Evolutionary conservation across 345 rosid species (phyloP).

Genomic region (Adansonia digitata): DNA sequence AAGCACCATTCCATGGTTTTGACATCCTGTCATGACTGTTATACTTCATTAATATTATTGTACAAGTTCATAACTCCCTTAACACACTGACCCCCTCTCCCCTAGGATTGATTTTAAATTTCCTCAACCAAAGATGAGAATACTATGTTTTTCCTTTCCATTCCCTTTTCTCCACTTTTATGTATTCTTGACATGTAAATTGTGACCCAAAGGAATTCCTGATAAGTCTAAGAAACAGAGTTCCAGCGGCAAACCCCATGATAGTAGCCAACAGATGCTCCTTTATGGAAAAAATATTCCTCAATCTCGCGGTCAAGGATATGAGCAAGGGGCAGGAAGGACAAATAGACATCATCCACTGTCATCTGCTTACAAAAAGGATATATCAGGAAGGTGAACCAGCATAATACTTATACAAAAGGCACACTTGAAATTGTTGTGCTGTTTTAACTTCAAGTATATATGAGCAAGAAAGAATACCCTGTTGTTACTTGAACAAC

Average conservation of each 20-base stretch:
- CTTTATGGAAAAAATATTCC: constrained; percentile 78
- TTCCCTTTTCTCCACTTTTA: neutral
- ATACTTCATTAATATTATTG: neutral
- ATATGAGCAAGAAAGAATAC: neutral
- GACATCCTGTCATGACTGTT: neutral
- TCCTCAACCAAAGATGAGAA: neutral
- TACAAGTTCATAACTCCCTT: neutral
- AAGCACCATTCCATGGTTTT: neutral
- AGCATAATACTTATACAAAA: neutral
- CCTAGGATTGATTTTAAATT: neutral
- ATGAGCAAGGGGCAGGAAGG: constrained; percentile 94
- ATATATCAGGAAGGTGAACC: constrained; percentile 6
- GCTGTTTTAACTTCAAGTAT: neutral
- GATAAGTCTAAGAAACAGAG: neutral
- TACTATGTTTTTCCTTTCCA: neutral
- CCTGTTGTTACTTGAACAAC: neutral
- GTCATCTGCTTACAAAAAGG: constrained; percentile 56
- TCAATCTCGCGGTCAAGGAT: constrained; percentile 80
- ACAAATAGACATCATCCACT: constrained; percentile 74
- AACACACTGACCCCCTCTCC: neutral
- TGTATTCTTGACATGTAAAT: neutral
- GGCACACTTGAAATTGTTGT: neutral
- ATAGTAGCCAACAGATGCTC: constrained; percentile 93
- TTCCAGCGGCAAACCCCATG: constrained; percentile 63
- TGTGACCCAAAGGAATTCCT: neutral